A percentile compares a stretch with the other conserved stretches of the same genome.
phyloP scores from a whole-genome alignment of 2,329 filamentous ascomycete genomes.

The Colletotrichum theobromicola region DNA sequence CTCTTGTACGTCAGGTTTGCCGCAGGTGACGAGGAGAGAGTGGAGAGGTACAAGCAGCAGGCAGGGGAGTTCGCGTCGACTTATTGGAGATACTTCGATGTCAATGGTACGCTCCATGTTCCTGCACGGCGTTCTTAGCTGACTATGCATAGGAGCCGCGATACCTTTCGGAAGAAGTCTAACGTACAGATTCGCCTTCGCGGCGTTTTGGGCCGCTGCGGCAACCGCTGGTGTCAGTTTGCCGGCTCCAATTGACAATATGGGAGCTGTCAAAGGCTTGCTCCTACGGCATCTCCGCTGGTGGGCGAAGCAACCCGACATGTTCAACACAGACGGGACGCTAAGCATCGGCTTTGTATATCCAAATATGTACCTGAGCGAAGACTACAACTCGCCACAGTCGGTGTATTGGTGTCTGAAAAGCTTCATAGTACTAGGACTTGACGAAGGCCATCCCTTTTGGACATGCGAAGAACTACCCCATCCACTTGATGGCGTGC shows the following conservation, averaged over 20 bases:
- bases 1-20: constrained; percentile 44
- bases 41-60: constrained; percentile 34
- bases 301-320: constrained; percentile 40
- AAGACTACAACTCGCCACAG: constrained; percentile 57
- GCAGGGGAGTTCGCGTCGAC: constrained; percentile 39
- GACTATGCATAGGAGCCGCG: constrained; percentile 37
- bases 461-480: constrained; percentile 42
- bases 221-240: constrained; percentile 41
- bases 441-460: constrained; percentile 39
- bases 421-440: constrained; percentile 40
- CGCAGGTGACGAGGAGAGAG: constrained; percentile 37
- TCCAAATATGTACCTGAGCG: constrained; percentile 51
- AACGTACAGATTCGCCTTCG: constrained; percentile 49
- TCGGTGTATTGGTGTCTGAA: constrained; percentile 55
- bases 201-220: constrained; percentile 46
- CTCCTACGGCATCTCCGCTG: constrained; percentile 48
- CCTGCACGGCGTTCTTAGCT: neutral
- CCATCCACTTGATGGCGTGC: constrained; percentile 29
- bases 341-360: constrained; percentile 40
- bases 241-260: constrained; percentile 33
- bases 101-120: constrained; percentile 32
- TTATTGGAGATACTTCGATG: constrained; percentile 49
- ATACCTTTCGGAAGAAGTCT: constrained; percentile 51
- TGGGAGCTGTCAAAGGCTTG: constrained; percentile 42
- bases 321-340: constrained; percentile 48